phyloP scores from a whole-genome alignment of 1,284 basidiomycete species.

The Fomitopsis palustris region DNA sequence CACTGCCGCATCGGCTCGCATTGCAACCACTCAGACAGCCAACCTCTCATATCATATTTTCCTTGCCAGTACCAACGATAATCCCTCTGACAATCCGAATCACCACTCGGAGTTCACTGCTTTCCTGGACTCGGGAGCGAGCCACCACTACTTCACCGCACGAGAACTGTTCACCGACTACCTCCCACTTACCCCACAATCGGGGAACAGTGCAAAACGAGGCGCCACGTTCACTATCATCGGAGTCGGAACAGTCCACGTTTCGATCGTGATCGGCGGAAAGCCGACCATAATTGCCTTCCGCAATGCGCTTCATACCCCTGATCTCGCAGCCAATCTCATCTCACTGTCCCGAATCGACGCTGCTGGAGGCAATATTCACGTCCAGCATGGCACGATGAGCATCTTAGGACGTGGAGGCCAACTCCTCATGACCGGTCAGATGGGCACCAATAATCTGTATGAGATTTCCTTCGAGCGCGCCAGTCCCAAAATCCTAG shows the following conservation, averaged over 20 bases:
- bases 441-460: not conserved
- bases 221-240: constrained; percentile 1
- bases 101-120: not conserved
- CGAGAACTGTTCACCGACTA: not conserved
- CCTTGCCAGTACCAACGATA: not conserved
- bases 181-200: not conserved
- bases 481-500: not conserved
- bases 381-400: not conserved
- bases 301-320: not conserved
- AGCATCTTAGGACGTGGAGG: not conserved
- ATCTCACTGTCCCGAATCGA: constrained; percentile 1
- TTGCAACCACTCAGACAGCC: not conserved
- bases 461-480: not conserved
- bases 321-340: not conserved
- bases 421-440: not conserved
- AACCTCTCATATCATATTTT: not conserved
- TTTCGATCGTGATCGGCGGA: not conserved
- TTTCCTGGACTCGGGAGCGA: not conserved
- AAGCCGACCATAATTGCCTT: not conserved
- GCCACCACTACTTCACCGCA: constrained; percentile 4
- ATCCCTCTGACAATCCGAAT: too few relatives aligned
- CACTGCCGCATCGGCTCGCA: not conserved
- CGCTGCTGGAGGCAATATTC: not conserved
- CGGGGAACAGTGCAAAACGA: not conserved
- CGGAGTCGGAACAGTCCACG: not conserved